phyloP scores from a whole-genome alignment of 2,329 filamentous ascomycete species.

The Penicillium olsonii region DNA sequence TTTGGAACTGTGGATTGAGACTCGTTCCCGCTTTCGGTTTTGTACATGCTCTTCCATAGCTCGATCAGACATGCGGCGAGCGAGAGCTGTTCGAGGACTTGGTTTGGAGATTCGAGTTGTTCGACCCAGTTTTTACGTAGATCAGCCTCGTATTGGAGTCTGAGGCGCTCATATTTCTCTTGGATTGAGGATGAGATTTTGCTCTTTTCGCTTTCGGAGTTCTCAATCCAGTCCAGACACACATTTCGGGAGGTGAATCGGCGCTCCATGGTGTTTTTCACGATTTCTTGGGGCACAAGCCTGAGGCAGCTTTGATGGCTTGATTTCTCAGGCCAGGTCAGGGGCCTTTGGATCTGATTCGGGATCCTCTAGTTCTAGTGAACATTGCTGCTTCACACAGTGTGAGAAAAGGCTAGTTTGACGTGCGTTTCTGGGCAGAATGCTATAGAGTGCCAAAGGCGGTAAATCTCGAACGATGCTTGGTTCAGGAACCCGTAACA shows the following conservation, averaged over 20 bases:
- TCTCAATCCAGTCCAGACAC: conserved; percentile 4
- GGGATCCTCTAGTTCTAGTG: neutral
- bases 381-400: neutral
- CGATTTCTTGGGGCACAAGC: too few species aligned
- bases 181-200: conserved; percentile 76
- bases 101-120: conserved; percentile 81
- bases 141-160: conserved; percentile 71
- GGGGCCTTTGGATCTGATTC: neutral
- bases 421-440: conserved; percentile 4
- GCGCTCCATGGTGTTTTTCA: conserved; percentile 1
- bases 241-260: conserved; percentile 4
- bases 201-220: conserved; percentile 53
- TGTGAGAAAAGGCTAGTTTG: neutral
- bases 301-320: neutral
- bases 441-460: conserved; percentile 1
- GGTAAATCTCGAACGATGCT: neutral
- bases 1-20: conserved; percentile 56
- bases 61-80: conserved; percentile 93
- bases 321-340: neutral
- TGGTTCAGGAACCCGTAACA: too few species aligned
- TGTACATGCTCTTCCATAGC: conserved; percentile 85
- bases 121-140: conserved; percentile 81
- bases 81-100: conserved; percentile 90
- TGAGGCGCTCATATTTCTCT: conserved; percentile 77
- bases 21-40: conserved; percentile 26